Evolutionary conservation across 306 rosid genomes (phyloP).

Genomic region (Prosopis cineraria): DNA sequence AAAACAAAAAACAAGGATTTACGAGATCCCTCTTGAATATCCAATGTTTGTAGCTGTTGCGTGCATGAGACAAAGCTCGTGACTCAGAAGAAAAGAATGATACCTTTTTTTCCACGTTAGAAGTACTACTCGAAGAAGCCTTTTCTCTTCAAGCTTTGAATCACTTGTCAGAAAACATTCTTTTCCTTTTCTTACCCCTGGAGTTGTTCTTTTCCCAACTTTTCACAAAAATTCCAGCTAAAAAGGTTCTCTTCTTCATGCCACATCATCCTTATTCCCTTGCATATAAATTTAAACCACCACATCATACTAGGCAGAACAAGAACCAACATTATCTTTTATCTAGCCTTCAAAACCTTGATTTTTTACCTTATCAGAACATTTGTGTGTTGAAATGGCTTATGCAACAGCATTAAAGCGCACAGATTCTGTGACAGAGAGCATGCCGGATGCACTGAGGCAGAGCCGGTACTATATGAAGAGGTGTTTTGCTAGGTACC

Average conservation of each 20-base stretch:
- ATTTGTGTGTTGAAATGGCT: constrained; percentile 38
- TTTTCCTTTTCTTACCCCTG: constrained; percentile 28
- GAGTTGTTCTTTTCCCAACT: constrained; percentile 61
- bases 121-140: constrained; percentile 14
- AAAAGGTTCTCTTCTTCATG: constrained; percentile 3
- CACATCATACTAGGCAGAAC: constrained; percentile 1
- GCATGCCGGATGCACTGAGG: constrained; percentile 62
- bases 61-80: neutral
- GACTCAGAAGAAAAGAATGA: constrained; percentile 68
- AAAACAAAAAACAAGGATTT: neutral
- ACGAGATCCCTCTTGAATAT: neutral
- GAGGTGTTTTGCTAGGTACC: constrained; percentile 67
- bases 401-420: constrained; percentile 38
- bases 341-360: constrained; percentile 10
- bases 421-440: constrained; percentile 48
- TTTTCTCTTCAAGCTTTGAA: constrained; percentile 33
- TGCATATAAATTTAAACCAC: constrained; percentile 39
- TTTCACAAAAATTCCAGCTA: constrained; percentile 34
- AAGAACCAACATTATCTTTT: constrained; percentile 18
- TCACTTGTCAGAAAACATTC: constrained; percentile 34
- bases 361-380: neutral
- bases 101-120: constrained; percentile 38
- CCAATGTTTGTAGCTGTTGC: neutral
- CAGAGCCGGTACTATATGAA: constrained; percentile 68
- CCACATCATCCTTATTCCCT: neutral